A percentile compares a stretch with the other conserved stretches of the same genome.
These are phyloP conservation scores for Puccinia novopanici DNA, from an alignment of 1,284 basidiomycete genomes.

Conservation along the genomic window DNA sequence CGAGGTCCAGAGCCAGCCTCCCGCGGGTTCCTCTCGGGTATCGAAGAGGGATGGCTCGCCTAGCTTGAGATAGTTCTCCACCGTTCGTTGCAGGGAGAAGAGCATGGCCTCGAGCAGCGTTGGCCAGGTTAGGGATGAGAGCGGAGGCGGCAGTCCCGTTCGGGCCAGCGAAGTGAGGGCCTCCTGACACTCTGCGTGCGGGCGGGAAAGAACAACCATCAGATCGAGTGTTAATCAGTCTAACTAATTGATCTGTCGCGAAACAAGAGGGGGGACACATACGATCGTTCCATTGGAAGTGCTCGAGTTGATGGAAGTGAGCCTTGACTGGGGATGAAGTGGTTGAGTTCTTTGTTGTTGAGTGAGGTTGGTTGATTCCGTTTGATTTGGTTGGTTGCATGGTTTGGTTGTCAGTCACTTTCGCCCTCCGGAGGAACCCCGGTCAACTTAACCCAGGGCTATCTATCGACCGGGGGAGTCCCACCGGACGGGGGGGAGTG, in stretches of 20 bases:
- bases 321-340: background rate
- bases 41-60: conserved; percentile 23
- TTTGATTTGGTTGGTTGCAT: background rate
- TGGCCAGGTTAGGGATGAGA: background rate
- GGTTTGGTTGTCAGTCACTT: no score
- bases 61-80: conserved; percentile 34
- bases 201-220: background rate
- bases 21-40: conserved; percentile 37
- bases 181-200: background rate
- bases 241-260: background rate
- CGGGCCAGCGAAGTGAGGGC: background rate
- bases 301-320: background rate
- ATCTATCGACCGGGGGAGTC: no score
- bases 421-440: no score
- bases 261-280: background rate
- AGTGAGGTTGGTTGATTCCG: background rate
- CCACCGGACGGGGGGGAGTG: no score
- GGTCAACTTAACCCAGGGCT: no score
- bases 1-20: conserved; percentile 30
- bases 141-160: conserved; percentile 15
- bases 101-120: conserved; percentile 22
- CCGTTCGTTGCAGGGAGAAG: background rate
- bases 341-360: background rate
- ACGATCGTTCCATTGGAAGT: conserved; percentile 12
- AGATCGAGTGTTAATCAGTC: background rate